These are phyloP conservation scores for Endotrypanum monterogeii DNA, from an alignment of 208 protist genomes.

Conservation along the genomic window DNA sequence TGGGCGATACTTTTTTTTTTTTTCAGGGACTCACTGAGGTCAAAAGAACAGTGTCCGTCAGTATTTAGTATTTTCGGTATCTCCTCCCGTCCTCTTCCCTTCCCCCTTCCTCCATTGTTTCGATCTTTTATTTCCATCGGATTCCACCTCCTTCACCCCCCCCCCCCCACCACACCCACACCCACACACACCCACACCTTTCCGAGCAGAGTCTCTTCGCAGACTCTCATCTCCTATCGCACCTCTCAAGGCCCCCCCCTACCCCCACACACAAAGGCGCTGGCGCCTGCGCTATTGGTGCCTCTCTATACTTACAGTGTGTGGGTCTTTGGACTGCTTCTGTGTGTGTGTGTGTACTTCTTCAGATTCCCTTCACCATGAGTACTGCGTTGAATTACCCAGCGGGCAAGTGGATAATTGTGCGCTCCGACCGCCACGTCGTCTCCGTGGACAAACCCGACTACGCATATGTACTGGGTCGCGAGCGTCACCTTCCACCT, in stretches of 20 bases:
- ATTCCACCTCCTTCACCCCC: not conserved
- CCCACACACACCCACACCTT: no score
- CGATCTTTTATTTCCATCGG: no score
- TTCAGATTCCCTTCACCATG: not conserved
- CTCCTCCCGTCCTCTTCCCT: no score
- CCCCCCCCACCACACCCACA: not conserved
- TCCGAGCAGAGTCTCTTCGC: no score
- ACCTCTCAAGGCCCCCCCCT: not conserved
- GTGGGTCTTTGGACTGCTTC: not conserved
- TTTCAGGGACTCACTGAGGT: no score
- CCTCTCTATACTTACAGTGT: not conserved
- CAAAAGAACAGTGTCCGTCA: no score
- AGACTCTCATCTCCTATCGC: not conserved
- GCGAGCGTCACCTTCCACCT: slow-evolving; percentile 41
- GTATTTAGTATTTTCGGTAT: no score
- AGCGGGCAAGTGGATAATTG: slow-evolving; percentile 55
- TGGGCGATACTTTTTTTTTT: not conserved
- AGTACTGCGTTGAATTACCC: not conserved
- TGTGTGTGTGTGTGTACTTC: not conserved
- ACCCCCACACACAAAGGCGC: not conserved
- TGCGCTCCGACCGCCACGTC: slow-evolving; percentile 56
- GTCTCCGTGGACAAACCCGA: slow-evolving; percentile 45
- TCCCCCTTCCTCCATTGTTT: no score
- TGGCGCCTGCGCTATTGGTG: not conserved
- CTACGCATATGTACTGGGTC: slow-evolving; percentile 47